phyloP scores from a whole-genome alignment of 176 grass and related monocot genomes.

The Tuctoria greenei region DNA sequence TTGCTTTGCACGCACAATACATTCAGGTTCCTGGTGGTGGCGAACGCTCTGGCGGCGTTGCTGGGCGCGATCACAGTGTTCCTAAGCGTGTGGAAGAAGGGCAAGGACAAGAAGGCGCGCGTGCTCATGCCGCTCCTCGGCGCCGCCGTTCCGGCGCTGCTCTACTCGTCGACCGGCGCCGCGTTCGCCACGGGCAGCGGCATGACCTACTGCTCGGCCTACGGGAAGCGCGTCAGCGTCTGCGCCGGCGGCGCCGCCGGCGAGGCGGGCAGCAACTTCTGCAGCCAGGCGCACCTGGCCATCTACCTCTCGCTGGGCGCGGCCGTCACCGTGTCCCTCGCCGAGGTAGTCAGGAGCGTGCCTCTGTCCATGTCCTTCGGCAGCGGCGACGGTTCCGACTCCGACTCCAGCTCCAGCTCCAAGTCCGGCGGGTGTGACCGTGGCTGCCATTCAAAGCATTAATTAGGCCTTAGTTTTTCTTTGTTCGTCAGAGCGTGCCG shows the following conservation, averaged over 20 bases:
- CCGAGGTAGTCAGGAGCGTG: slow-evolving; percentile 4
- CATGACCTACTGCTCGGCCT: slow-evolving; percentile 39
- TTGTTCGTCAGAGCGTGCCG: too few relatives aligned
- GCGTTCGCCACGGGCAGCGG: slow-evolving; percentile 13
- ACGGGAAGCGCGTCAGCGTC: slow-evolving; percentile 33
- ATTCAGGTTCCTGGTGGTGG: slow-evolving; percentile 39
- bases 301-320: slow-evolving; percentile 37
- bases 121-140: slow-evolving; percentile 35
- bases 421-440: slow-evolving; percentile 13
- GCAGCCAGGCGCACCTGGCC: slow-evolving; percentile 38
- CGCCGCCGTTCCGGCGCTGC: slow-evolving; percentile 36
- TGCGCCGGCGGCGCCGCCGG: slow-evolving; percentile 1
- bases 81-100: slow-evolving; percentile 50
- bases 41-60: slow-evolving; percentile 30
- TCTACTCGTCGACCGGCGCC: slow-evolving; percentile 43
- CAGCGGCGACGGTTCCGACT: neutral
- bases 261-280: slow-evolving; percentile 36
- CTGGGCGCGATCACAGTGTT: slow-evolving; percentile 39
- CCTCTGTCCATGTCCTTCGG: neutral
- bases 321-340: neutral
- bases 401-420: slow-evolving; percentile 1
- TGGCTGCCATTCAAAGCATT: slow-evolving; percentile 49
- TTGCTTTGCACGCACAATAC: too few relatives aligned
- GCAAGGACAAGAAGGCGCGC: neutral
- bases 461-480: neutral